Percentiles rank a stretch among this genome's conserved stretches.
These are phyloP conservation scores for Phytophthora podocarpi DNA, from an alignment of 352 stramenopile species.

Conservation along the genomic window DNA sequence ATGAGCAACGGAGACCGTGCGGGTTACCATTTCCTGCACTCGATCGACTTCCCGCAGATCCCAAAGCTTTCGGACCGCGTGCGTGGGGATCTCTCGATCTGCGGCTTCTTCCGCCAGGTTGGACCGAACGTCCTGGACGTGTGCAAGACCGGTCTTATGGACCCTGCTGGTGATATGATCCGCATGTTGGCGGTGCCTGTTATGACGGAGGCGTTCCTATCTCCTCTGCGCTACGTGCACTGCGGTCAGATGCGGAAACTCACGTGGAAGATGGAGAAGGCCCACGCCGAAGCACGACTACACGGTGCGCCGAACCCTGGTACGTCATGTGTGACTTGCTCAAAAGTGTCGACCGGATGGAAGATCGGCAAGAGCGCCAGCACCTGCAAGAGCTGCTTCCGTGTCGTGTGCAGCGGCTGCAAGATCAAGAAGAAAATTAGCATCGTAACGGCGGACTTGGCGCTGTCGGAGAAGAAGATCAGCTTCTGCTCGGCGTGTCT, in stretches of 20 bases:
- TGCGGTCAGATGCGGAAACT: constrained; percentile 72
- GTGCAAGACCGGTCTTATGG: constrained; percentile 43
- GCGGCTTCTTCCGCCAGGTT: constrained; percentile 55
- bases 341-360: constrained; percentile 20
- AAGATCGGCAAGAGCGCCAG: constrained; percentile 29
- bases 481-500: constrained; percentile 37
- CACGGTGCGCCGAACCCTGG: constrained; percentile 31
- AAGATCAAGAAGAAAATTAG: constrained; percentile 49
- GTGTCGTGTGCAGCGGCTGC: constrained; percentile 34
- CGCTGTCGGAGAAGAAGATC: constrained; percentile 39
- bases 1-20: constrained; percentile 52
- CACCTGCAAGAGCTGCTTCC: constrained; percentile 41
- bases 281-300: constrained; percentile 25
- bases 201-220: constrained; percentile 43
- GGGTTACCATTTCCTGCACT: constrained; percentile 68
- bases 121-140: constrained; percentile 50
- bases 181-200: constrained; percentile 40
- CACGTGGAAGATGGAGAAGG: constrained; percentile 54
- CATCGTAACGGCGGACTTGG: constrained; percentile 39
- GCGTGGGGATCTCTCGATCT: constrained; percentile 53
- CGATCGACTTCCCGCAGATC: constrained; percentile 53
- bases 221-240: constrained; percentile 36
- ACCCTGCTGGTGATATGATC: constrained; percentile 44
- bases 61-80: constrained; percentile 36
- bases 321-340: constrained; percentile 32